These are phyloP conservation scores for Tolypocladium album DNA, from an alignment of 2,329 filamentous ascomycete species.

Conservation along the genomic window DNA sequence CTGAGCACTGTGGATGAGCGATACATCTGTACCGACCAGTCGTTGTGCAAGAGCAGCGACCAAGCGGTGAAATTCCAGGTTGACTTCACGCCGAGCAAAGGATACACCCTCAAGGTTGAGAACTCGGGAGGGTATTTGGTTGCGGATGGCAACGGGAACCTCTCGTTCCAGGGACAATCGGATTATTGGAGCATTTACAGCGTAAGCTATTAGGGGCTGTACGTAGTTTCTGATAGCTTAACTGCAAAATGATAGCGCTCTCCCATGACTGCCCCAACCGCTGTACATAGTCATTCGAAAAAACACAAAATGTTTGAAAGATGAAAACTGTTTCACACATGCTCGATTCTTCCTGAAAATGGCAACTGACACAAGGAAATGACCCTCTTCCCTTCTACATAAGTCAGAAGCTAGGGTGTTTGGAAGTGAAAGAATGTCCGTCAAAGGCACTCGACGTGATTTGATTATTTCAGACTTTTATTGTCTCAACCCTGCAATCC, in stretches of 20 bases:
- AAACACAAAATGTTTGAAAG: too few relatives aligned
- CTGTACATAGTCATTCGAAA: too few relatives aligned
- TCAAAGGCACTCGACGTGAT: too few relatives aligned
- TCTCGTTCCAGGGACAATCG: neutral
- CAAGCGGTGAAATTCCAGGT: conserved; percentile 8
- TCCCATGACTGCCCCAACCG: neutral
- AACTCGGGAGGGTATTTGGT: conserved; percentile 1
- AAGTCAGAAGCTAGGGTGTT: too few relatives aligned
- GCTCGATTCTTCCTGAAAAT: too few relatives aligned
- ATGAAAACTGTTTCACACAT: too few relatives aligned
- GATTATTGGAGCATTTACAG: conserved; percentile 4
- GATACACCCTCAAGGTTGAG: conserved; percentile 8
- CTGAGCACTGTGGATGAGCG: conserved; percentile 12
- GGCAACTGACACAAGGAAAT: too few relatives aligned
- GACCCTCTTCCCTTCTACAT: too few relatives aligned
- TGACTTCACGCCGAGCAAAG: conserved; percentile 8
- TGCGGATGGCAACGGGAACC: neutral
- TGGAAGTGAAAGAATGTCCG: too few relatives aligned
- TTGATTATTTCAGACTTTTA: too few relatives aligned
- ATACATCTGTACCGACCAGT: conserved; percentile 8
- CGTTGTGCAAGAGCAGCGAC: neutral
- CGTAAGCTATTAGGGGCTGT: conserved; percentile 1
- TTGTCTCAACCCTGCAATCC: too few relatives aligned
- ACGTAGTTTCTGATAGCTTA: neutral
- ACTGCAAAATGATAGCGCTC: neutral